Percentiles rank a stretch among this genome's conserved stretches.
phyloP scores from a whole-genome alignment of 139 green algal species.

The Asterochloris erici region DNA sequence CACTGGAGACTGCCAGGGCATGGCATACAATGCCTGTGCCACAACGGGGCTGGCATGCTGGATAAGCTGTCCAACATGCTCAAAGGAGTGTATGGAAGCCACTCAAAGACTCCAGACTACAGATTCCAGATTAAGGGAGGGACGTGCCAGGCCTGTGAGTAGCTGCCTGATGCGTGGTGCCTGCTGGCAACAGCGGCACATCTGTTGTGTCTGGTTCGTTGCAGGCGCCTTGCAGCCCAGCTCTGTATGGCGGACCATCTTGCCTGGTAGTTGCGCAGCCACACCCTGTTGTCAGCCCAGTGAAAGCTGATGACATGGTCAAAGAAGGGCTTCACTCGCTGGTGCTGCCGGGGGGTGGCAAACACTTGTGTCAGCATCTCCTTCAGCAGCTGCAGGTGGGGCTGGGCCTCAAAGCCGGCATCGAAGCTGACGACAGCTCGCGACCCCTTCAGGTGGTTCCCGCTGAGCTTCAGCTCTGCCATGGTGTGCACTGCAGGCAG shows the following conservation, averaged over 20 bases:
- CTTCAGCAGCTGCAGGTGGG: slow-evolving; percentile 89
- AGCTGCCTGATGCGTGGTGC: too few relatives aligned
- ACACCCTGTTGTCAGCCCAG: slow-evolving; percentile 82
- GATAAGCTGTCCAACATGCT: too few relatives aligned
- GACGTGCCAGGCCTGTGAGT: too few relatives aligned
- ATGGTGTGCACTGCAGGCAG: slow-evolving; percentile 92
- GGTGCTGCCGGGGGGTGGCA: slow-evolving; percentile 80
- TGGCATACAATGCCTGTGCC: neutral
- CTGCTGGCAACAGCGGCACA: neutral
- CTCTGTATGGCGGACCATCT: too few relatives aligned
- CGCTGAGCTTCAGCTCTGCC: slow-evolving; percentile 94
- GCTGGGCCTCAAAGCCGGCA: slow-evolving; percentile 80
- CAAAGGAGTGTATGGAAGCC: too few relatives aligned
- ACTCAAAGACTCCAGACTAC: too few relatives aligned
- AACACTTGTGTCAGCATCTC: slow-evolving; percentile 91
- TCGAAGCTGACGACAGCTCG: slow-evolving; percentile 79
- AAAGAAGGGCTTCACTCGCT: slow-evolving; percentile 95
- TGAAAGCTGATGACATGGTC: slow-evolving; percentile 94
- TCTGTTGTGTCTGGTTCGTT: neutral
- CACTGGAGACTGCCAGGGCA: neutral
- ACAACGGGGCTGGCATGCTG: too few relatives aligned
- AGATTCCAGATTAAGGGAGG: too few relatives aligned
- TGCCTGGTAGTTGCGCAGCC: slow-evolving; percentile 99
- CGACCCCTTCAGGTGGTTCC: slow-evolving; percentile 96
- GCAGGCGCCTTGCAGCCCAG: neutral